These are phyloP conservation scores for Penicillium diatomitis DNA, from an alignment of 495 filamentous ascomycete genomes.

Conservation along the genomic window DNA sequence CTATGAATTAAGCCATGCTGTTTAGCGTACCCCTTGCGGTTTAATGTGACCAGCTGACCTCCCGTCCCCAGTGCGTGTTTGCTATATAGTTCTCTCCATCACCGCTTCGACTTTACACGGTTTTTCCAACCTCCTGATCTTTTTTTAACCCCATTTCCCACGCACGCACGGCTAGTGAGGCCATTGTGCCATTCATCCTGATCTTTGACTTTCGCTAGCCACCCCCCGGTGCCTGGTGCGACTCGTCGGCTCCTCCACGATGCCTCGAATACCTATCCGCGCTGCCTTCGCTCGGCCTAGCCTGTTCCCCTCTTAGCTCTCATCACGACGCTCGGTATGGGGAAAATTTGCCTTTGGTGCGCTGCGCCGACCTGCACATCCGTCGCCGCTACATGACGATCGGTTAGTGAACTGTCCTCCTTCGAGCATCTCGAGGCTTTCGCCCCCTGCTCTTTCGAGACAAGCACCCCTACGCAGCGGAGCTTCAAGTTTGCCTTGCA, in stretches of 20 bases:
- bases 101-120: conserved; percentile 1
- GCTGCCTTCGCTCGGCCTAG: background rate
- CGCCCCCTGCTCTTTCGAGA: background rate
- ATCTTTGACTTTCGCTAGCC: conserved; percentile 4
- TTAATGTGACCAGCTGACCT: background rate
- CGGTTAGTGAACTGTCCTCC: background rate
- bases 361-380: background rate
- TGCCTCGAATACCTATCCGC: background rate
- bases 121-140: conserved; percentile 3
- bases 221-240: background rate
- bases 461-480: background rate
- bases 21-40: conserved; percentile 3
- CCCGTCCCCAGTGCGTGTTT: conserved; percentile 2
- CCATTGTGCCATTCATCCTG: conserved; percentile 7
- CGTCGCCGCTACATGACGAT: background rate
- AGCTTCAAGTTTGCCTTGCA: conserved; percentile 1
- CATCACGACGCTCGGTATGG: background rate
- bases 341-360: background rate
- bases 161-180: background rate
- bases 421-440: background rate
- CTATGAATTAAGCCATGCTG: background rate
- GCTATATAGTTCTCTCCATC: conserved; percentile 8
- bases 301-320: background rate
- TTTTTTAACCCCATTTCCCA: conserved; percentile 1
- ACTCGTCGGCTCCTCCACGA: background rate